A percentile compares a stretch with the other conserved stretches of the same genome.
phyloP scores from a whole-genome alignment of 2,329 filamentous ascomycete species.

The Chaetomium sp. region DNA sequence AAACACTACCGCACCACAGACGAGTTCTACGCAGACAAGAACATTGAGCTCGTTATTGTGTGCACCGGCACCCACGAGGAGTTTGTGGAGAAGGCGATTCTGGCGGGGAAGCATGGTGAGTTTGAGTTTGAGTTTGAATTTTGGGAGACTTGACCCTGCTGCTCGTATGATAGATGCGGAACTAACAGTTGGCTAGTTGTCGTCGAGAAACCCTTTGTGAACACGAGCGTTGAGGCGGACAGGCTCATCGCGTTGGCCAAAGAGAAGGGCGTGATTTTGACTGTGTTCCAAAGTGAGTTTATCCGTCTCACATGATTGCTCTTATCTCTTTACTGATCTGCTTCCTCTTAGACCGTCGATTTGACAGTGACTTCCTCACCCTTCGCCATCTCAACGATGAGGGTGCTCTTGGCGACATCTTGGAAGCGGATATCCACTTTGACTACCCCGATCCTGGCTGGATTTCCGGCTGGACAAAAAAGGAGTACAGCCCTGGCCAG shows the following conservation, averaged over 20 bases:
- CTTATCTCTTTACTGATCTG: not conserved
- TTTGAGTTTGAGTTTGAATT: not conserved
- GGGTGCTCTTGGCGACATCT: constrained; percentile 51
- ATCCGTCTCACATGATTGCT: not conserved
- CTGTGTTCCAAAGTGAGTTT: constrained; percentile 48
- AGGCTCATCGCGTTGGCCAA: constrained; percentile 45
- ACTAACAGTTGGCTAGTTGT: constrained; percentile 37
- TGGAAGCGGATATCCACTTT: constrained; percentile 61
- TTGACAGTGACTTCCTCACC: constrained; percentile 58
- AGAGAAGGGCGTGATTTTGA: constrained; percentile 39
- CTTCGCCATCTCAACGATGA: constrained; percentile 48
- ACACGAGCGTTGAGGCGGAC: constrained; percentile 50
- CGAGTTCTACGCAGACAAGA: constrained; percentile 51
- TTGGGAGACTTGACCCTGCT: no score
- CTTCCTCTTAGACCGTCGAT: constrained; percentile 31
- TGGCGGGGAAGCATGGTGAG: constrained; percentile 51
- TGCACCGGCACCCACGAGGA: constrained; percentile 52
- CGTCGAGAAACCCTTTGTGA: constrained; percentile 61
- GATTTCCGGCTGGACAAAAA: constrained; percentile 29
- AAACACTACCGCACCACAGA: constrained; percentile 54
- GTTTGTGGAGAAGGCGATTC: constrained; percentile 48
- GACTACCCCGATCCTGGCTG: constrained; percentile 44
- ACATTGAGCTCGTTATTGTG: constrained; percentile 56
- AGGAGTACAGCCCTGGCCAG: constrained; percentile 32
- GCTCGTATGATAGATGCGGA: not conserved